Evolutionary conservation across 208 protist species (phyloP), one percentile per base, ranked within the genome.

Genomic region (Acanthamoeba healyi): DNA sequence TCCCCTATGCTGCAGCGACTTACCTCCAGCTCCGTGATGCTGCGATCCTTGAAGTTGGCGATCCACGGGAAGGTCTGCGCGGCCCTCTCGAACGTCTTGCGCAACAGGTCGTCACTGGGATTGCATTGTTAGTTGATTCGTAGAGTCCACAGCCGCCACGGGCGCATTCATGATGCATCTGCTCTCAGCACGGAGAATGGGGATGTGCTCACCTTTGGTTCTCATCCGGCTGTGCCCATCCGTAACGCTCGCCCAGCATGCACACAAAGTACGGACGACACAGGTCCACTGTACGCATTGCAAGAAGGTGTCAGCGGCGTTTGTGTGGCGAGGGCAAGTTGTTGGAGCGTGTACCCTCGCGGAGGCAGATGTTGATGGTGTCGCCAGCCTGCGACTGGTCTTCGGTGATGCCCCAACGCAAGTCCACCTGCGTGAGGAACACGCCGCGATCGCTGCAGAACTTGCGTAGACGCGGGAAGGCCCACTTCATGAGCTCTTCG

Each of bases 331-430:
- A n/a, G n/a, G n/a, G n/a, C n/a, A n/a, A n/a, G n/a, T n/a, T n/a
- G n/a, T n/a, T n/a, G n/a, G n/a, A n/a, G n/a, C n/a, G n/a, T 17
- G 54, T 36, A 42, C n/a, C 17, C 34, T 92, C 87, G 46, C 44
- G 24, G n/a, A 87, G 40, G 32, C 77, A 87, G 24, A 87, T 46
- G 46, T 46, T 87, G 77, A 87, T 87, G 38, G 77, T 58, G 44
- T 58, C 44, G 24, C 77, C 77, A 24, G 38, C 46, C 40, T 92
- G 22, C 26, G 94, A 58, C 92, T 95, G 91, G 24, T 92, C 32
- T 12, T 22, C 58, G 44, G 91, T 95, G 34, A 95, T 87, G 42
- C 94, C 94, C 94, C 94, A 95, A 29, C 94, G 77, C 91, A 95
- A 51, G 44, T 95, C 94, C n/a, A 95, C 94, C 19, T 34, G 49